Conservation (phyloP, 1,284 basidiomycete genomes). For the Rhizoctonia solani region DNA sequence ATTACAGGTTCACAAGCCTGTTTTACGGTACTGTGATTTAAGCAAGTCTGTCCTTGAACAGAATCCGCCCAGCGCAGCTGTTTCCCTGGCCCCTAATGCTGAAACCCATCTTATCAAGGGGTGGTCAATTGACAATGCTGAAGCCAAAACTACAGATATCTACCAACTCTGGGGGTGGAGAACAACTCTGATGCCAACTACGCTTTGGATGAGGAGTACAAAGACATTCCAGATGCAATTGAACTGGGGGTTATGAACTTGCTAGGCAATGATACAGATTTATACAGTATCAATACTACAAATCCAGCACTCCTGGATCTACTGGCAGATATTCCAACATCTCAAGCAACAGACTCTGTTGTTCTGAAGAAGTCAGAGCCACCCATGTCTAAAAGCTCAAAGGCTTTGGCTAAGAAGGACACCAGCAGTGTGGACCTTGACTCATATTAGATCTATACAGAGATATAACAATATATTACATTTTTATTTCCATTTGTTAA, state of each 20-base stretch:
- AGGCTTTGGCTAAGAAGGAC: constrained; percentile 1
- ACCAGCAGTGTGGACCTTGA: constrained; percentile 4
- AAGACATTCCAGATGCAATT: too few relatives aligned
- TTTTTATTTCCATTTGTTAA: neutral
- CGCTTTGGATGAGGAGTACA: too few relatives aligned
- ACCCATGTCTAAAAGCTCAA: neutral
- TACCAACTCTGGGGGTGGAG: too few relatives aligned
- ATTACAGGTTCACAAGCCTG: neutral
- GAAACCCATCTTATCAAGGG: neutral
- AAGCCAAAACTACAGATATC: too few relatives aligned
- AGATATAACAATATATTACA: neutral
- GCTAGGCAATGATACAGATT: too few relatives aligned
- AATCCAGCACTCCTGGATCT: too few relatives aligned
- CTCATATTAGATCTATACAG: neutral
- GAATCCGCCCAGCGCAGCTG: neutral
- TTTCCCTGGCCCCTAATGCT: neutral
- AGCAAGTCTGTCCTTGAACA: neutral
- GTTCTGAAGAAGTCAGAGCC: neutral
- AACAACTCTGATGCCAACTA: too few relatives aligned
- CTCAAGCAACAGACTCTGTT: neutral
- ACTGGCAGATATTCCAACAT: too few relatives aligned
- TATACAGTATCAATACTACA: too few relatives aligned
- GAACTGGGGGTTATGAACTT: too few relatives aligned
- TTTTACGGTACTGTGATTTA: constrained; percentile 2
- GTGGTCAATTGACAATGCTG: too few relatives aligned